phyloP scores from a whole-genome alignment of 176 grass and related monocot genomes.

The Neostapfia colusana region DNA sequence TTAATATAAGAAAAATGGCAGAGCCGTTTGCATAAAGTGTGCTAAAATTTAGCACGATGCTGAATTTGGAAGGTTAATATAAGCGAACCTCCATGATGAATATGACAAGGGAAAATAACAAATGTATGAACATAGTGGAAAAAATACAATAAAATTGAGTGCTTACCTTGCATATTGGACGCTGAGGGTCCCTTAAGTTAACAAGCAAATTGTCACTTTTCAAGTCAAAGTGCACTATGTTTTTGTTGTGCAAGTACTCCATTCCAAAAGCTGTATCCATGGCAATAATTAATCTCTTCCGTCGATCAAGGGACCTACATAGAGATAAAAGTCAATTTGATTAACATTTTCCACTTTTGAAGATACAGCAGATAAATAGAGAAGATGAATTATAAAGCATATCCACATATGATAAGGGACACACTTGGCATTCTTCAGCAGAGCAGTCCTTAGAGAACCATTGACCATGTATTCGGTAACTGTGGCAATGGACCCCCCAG shows the following conservation, averaged over 20 bases:
- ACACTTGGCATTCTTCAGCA: constrained; percentile 91
- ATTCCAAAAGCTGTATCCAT: constrained; percentile 99
- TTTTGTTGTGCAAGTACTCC: constrained; percentile 97
- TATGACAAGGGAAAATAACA: neutral
- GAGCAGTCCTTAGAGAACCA: constrained; percentile 82
- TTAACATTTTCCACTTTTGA: neutral
- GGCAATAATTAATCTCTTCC: constrained; percentile 82
- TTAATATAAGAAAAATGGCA: neutral
- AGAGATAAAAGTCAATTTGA: constrained; percentile 18
- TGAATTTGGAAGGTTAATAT: constrained; percentile 14
- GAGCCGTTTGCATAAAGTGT: neutral
- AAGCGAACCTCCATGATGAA: constrained; percentile 9
- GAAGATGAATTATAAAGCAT: constrained; percentile 11
- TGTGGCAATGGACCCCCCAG: constrained; percentile 84
- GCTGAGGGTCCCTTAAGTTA: constrained; percentile 93
- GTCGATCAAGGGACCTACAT: constrained; percentile 69
- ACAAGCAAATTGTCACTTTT: constrained; percentile 99
- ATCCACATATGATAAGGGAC: constrained; percentile 30
- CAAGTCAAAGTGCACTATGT: constrained; percentile 96
- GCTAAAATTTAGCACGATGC: neutral
- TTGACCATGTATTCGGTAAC: constrained; percentile 99
- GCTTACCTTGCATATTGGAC: constrained; percentile 98
- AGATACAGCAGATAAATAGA: constrained; percentile 16
- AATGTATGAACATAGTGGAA: constrained; percentile 12
- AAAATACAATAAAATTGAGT: neutral